Base-by-base conservation (phyloP, 441 rosid species). In the Aleurites moluccanus region DNA sequence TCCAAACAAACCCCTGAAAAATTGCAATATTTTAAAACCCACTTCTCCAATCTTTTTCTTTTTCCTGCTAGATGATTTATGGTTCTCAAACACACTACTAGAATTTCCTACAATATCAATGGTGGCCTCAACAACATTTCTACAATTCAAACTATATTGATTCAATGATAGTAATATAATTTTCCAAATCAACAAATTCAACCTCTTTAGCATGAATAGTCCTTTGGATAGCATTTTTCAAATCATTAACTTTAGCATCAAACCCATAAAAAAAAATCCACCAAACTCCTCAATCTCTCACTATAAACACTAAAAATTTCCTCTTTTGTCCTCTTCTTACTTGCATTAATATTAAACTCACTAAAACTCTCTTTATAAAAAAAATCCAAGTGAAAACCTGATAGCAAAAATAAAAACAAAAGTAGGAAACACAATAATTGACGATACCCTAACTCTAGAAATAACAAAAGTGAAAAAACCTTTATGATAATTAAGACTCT, bases 301-400 rank as follows among this genome's bases (percentile, higher is more conserved):
- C 77, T 57, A 27, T 33, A 60, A 74, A 74, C 75, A 79, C 77
- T 82, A 23, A 60, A 40, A 76, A 2, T n/a, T 20, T 88, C 90
- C 59, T 89, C 90, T 57, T 80, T 88, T 18, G 60, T 74, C 68
- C 65, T 84, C 60, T 78, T 84, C 81, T 84, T 82, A 65, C 55
- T 79, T 47, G 74, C 75, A 47, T 69, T 72, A 8, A 20, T 74
- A 63, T 53, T 63, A 38, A 72, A 67, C 64, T 81, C 88, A 56
- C 11, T 79, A 0, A 83, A 76, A 59, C 74, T 60, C 40, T 90
- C 86, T 0, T 89, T 87, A 6, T 86, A n/a, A 86, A 69, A 86
- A 79, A 76, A 83, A 84, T 67, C 92, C 95, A 55, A 84, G 23
- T 0, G 90, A 87, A 77, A 90, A 85, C 69, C 96, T 90, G 65